These are phyloP conservation scores for Crinitomyces ghanaensis DNA, from an alignment of 805 yeast species.

Conservation along the genomic window DNA sequence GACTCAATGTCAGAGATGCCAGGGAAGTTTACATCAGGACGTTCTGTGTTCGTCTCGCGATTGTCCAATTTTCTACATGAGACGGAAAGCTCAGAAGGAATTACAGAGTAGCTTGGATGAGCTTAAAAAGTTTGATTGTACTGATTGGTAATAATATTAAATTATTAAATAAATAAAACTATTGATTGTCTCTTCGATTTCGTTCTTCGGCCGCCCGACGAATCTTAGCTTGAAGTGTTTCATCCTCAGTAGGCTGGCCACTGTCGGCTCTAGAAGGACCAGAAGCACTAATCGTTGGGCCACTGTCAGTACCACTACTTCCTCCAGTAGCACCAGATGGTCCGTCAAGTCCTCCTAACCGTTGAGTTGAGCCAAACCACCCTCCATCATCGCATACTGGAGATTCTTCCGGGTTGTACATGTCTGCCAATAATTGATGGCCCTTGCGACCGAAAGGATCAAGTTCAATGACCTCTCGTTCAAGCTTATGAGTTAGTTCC, in stretches of 20 bases:
- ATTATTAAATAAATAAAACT: too few relatives aligned
- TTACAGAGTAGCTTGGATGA: slow-evolving; percentile 45
- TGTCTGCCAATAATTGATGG: slow-evolving; percentile 13
- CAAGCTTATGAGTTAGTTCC: slow-evolving; percentile 24
- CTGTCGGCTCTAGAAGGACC: slow-evolving; percentile 1
- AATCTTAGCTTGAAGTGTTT: slow-evolving; percentile 7
- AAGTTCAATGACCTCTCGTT: slow-evolving; percentile 23
- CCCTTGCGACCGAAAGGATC: slow-evolving; percentile 24
- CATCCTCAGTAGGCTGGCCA: slow-evolving; percentile 2
- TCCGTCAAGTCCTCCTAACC: slow-evolving; percentile 9
- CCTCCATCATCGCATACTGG: slow-evolving; percentile 18
- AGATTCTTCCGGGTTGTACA: slow-evolving; percentile 12
- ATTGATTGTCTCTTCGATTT: slow-evolving; percentile 2
- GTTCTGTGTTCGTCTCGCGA: slow-evolving; percentile 91
- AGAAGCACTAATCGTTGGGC: neutral
- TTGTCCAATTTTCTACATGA: slow-evolving; percentile 96
- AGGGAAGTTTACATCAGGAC: slow-evolving; percentile 91
- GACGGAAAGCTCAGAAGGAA: slow-evolving; percentile 77
- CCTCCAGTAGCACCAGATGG: neutral
- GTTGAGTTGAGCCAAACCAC: slow-evolving; percentile 17
- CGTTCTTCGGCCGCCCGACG: slow-evolving; percentile 13
- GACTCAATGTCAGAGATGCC: slow-evolving; percentile 98
- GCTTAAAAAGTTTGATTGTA: slow-evolving; percentile 51
- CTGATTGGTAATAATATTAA: slow-evolving; percentile 19
- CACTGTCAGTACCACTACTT: neutral